Evolutionary conservation across 2,329 filamentous ascomycete genomes (phyloP), one percentile per base, ranked within the genome.

Genomic region (Phaeosphaeria sp.): DNA sequence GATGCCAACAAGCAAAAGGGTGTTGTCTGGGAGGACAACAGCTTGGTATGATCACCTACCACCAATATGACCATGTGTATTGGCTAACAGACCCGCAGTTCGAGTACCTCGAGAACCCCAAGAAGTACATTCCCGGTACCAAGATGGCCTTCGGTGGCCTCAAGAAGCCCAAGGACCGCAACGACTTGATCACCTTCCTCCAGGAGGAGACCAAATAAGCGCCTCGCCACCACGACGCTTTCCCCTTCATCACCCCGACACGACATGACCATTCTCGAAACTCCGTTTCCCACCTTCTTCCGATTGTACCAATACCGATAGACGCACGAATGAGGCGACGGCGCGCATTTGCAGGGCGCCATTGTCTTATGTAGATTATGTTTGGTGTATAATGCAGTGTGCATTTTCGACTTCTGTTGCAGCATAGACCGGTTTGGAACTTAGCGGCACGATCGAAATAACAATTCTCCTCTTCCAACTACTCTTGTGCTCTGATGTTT

Each of bases 131-230:
- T 69, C 95, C 95, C 73, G 95, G 95, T 74, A 99, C 95, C 85
- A 99, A 98, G 92, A 99, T 99, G 95, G 95, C 95, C 76, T 99
- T 98, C 80, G 95, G 95, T 84, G 95, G 95, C 82, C 88, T 99
- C 79, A 99, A 99, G 93, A 99, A 99, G 92, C 88, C 89, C 79
- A 98, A 98, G 91, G 95, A 98, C 86, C 89, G 95, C 81, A 97
- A 98, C 82, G 94, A 99, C 83, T 87, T 99, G 76, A 97, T 99
- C 88, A 93, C 92, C 76, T 91, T 82, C 87, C 86, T 92, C 78
- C 84, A 86, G 80, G 84, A 91, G 65, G 79, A 87, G 74, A 91
- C 89, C 75, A 83, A 84, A 82, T 92, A 91, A 83, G 84, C 74
- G 77, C 61, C 64, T 78, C 40, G 42, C 54, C 59, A 59, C 48